These are phyloP conservation scores for Knufia petricola DNA, from an alignment of 2,329 filamentous ascomycete genomes.

Conservation along the genomic window DNA sequence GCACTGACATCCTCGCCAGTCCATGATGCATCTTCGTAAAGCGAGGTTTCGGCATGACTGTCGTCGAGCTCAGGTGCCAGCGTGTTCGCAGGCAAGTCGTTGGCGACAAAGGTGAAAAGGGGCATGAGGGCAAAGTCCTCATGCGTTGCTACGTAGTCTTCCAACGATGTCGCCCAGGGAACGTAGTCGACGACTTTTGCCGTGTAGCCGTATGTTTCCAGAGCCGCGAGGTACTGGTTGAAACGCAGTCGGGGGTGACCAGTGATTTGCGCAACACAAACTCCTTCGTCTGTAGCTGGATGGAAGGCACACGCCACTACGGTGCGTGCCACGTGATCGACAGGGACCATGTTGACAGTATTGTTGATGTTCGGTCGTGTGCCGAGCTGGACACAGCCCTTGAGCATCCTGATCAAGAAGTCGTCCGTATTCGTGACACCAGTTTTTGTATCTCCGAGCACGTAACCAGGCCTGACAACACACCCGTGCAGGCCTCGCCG, in stretches of 20 bases:
- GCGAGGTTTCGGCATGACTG: constrained; percentile 53
- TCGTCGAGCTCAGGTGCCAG: constrained; percentile 68
- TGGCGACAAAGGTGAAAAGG: constrained; percentile 63
- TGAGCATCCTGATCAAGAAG: constrained; percentile 76
- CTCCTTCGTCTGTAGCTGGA: constrained; percentile 37
- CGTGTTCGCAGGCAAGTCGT: constrained; percentile 59
- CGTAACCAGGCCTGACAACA: constrained; percentile 75
- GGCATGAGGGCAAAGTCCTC: constrained; percentile 61
- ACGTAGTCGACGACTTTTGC: constrained; percentile 58
- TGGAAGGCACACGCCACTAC: constrained; percentile 65
- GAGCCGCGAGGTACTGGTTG: constrained; percentile 63
- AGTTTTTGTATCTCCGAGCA: constrained; percentile 61
- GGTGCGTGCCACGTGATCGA: constrained; percentile 71
- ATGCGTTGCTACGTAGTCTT: constrained; percentile 56
- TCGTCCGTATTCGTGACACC: constrained; percentile 77
- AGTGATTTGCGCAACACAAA: constrained; percentile 67
- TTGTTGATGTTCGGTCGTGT: constrained; percentile 69
- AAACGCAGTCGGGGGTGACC: constrained; percentile 67
- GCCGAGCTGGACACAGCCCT: constrained; percentile 74
- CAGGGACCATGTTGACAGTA: constrained; percentile 81
- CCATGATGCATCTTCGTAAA: constrained; percentile 55
- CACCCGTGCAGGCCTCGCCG: constrained; percentile 63
- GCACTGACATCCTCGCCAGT: constrained; percentile 48
- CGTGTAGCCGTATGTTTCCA: constrained; percentile 64
- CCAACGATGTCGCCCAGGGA: constrained; percentile 58